phyloP scores from a whole-genome alignment of 345 rosid genomes.

The Combretum micranthum region DNA sequence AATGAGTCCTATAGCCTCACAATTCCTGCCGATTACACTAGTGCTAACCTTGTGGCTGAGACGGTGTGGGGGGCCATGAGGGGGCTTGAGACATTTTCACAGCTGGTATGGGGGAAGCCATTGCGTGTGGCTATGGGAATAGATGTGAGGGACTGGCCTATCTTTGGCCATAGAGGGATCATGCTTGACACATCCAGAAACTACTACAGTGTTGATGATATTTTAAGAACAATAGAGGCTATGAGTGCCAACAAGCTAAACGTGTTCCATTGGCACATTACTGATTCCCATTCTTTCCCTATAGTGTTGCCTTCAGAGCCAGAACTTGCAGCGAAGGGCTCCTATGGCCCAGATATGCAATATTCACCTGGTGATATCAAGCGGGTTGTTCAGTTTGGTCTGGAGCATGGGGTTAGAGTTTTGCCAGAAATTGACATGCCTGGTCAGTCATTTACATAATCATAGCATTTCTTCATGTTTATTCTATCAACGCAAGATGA shows the following conservation, averaged over 20 bases:
- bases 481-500: not conserved
- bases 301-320: conserved; percentile 73
- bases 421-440: conserved; percentile 84
- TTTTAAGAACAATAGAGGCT: conserved; percentile 52
- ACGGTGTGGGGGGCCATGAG: conserved; percentile 86
- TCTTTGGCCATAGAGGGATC: conserved; percentile 65
- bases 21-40: conserved; percentile 27
- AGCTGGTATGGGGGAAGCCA: conserved; percentile 69
- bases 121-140: conserved; percentile 40
- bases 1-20: conserved; percentile 61
- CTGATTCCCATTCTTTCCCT: conserved; percentile 84
- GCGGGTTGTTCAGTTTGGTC: conserved; percentile 50
- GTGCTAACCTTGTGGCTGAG: conserved; percentile 36
- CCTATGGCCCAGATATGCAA: conserved; percentile 55
- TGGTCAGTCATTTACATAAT: conserved; percentile 34
- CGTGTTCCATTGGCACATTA: conserved; percentile 91
- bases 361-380: conserved; percentile 54
- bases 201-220: conserved; percentile 58
- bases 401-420: conserved; percentile 75
- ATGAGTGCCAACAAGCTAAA: conserved; percentile 80
- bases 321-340: conserved; percentile 56
- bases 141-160: conserved; percentile 44
- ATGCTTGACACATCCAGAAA: conserved; percentile 81
- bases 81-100: conserved; percentile 85
- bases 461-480: not conserved